These are phyloP conservation scores for Tylopilus cervinicoccineus DNA, from an alignment of 768 basidiomycete species.

Conservation along the genomic window DNA sequence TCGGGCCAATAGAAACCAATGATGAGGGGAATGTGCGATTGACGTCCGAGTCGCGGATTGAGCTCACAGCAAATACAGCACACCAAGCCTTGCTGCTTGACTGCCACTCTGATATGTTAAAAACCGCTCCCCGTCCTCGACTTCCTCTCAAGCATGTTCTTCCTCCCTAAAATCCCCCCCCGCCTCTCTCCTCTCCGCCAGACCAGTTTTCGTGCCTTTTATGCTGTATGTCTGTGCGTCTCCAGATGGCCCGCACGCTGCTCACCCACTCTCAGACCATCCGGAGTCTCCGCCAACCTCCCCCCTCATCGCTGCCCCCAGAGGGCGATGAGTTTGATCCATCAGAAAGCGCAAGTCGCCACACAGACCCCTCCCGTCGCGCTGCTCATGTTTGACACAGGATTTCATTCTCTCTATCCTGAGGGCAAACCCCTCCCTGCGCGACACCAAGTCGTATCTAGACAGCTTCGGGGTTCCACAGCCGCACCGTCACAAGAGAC, in stretches of 20 bases:
- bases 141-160: slow-evolving; percentile 18
- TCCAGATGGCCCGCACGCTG: slow-evolving; percentile 4
- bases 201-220: slow-evolving; percentile 47
- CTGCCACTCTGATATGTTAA: slow-evolving; percentile 18
- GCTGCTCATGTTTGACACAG: slow-evolving; percentile 38
- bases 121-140: not conserved
- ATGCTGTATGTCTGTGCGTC: slow-evolving; percentile 42
- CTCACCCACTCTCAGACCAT: slow-evolving; percentile 26
- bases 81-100: slow-evolving; percentile 13
- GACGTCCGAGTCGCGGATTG: slow-evolving; percentile 25
- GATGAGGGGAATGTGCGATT: slow-evolving; percentile 19
- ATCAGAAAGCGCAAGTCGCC: slow-evolving; percentile 48
- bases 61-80: slow-evolving; percentile 29
- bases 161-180: slow-evolving; percentile 3
- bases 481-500: slow-evolving; percentile 25
- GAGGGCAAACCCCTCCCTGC: slow-evolving; percentile 83
- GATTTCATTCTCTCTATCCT: slow-evolving; percentile 96
- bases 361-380: not conserved
- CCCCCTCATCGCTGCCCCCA: slow-evolving; percentile 4
- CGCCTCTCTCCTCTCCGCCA: slow-evolving; percentile 34
- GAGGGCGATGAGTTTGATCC: slow-evolving; percentile 26
- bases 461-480: slow-evolving; percentile 82
- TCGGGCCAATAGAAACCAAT: not conserved
- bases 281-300: slow-evolving; percentile 24
- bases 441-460: slow-evolving; percentile 89